Evolutionary conservation across 192 early-diverging fungal genomes (phyloP).

Genomic region (Linnemannia schmuckeri): DNA sequence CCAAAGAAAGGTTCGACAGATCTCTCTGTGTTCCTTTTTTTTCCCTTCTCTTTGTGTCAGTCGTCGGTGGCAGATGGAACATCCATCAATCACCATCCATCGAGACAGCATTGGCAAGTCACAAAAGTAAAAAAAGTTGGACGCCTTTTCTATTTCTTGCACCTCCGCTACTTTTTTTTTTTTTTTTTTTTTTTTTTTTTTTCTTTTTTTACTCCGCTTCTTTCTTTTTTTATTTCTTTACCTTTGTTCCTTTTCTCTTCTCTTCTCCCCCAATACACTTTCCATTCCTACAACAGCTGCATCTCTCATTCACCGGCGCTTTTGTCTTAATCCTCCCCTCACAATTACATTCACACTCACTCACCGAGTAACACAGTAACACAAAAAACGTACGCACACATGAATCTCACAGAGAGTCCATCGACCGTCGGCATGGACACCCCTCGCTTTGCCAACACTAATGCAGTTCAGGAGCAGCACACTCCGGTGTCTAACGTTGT

Average conservation of each 20-base stretch:
- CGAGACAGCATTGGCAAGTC: not conserved
- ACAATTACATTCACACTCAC: not conserved
- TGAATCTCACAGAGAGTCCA: constrained; percentile 26
- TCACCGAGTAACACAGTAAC: not conserved
- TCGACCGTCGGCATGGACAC: constrained; percentile 26
- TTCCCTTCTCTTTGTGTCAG: too few species aligned
- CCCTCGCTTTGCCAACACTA: not conserved
- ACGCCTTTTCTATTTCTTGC: not conserved
- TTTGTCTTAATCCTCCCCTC: not conserved
- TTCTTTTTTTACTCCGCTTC: not conserved
- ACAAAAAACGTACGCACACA: not conserved
- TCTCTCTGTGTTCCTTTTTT: too few species aligned
- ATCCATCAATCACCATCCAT: not conserved
- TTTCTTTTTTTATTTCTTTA: not conserved
- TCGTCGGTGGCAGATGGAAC: constrained; percentile 2
- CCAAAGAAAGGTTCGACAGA: too few species aligned
- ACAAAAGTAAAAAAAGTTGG: not conserved
- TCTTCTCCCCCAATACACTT: not conserved
- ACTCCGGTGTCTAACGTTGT: not conserved
- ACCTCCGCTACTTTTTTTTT: not conserved
- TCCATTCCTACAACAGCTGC: not conserved
- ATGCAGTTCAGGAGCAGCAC: not conserved
- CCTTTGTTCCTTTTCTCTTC: not conserved
- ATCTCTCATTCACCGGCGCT: not conserved
- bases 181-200: not conserved